Conservation (phyloP, 23 red algal species). For the Rhodosorus marinus region DNA sequence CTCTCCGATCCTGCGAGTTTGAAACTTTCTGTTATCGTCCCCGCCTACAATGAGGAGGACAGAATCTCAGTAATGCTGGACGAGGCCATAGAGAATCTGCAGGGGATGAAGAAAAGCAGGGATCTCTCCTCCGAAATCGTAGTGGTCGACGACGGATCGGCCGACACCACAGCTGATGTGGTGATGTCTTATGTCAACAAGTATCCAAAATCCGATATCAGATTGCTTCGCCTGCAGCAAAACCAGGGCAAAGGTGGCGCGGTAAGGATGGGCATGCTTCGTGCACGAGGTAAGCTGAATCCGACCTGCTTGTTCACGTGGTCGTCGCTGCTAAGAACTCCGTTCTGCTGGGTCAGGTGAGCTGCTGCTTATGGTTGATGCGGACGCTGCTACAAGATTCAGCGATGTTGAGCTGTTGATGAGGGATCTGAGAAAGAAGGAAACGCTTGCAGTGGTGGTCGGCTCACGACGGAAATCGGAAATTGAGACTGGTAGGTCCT, state of each 20-base stretch:
- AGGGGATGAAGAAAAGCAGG: background rate
- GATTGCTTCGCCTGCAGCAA: conserved; percentile 20
- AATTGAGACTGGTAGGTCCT: background rate
- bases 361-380: conserved; percentile 82
- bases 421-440: background rate
- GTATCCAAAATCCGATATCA: conserved; percentile 3
- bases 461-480: background rate
- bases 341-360: too few relatives aligned
- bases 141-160: conserved; percentile 79
- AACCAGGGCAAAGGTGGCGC: conserved; percentile 86
- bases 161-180: conserved; percentile 38
- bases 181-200: conserved; percentile 17
- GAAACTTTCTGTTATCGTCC: conserved; percentile 42
- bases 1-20: background rate
- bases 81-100: conserved; percentile 43
- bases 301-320: too few relatives aligned
- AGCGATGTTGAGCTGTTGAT: conserved; percentile 12
- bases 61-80: conserved; percentile 60
- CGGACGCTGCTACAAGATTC: conserved; percentile 85
- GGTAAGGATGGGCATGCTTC: conserved; percentile 38
- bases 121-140: conserved; percentile 23
- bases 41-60: conserved; percentile 81
- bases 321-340: too few relatives aligned
- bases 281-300: conserved; percentile 13
- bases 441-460: background rate